A percentile compares a stretch with the other conserved stretches of the same genome.
Conservation (phyloP, 192 early-diverging fungal species). For the Rhizophagus prolifer region DNA sequence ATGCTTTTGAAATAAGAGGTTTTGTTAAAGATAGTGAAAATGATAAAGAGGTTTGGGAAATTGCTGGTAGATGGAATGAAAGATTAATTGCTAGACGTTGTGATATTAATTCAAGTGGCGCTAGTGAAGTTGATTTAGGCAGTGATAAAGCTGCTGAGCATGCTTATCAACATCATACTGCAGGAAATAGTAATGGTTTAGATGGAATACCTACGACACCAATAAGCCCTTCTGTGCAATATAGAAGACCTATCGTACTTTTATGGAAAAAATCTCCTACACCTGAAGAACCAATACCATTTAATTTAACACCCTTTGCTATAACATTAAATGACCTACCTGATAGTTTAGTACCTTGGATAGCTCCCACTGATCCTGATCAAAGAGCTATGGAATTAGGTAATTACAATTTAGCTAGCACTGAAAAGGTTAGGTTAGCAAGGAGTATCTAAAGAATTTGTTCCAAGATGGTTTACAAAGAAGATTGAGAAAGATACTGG, state of each 20-base stretch:
- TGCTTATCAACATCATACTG: conserved; percentile 21
- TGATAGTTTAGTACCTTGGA: conserved; percentile 48
- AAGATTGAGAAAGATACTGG: conserved; percentile 63
- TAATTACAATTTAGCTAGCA: conserved; percentile 73
- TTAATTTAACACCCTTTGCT: conserved; percentile 77
- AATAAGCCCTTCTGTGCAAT: conserved; percentile 24
- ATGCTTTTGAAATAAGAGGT: conserved; percentile 62
- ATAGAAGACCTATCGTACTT: conserved; percentile 48
- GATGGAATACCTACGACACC: conserved; percentile 21
- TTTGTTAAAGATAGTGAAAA: conserved; percentile 46
- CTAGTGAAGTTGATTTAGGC: conserved; percentile 41
- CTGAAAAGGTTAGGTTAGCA: conserved; percentile 67
- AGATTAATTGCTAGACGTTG: conserved; percentile 56
- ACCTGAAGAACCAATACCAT: conserved; percentile 54
- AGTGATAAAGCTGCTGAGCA: conserved; percentile 43
- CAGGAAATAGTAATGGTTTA: not conserved
- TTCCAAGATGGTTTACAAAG: conserved; percentile 79
- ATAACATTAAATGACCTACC: conserved; percentile 75
- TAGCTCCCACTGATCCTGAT: conserved; percentile 84
- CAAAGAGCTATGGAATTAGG: conserved; percentile 85
- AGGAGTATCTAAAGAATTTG: conserved; percentile 54
- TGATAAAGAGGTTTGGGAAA: conserved; percentile 57
- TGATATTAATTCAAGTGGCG: conserved; percentile 23
- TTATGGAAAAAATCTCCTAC: conserved; percentile 64
- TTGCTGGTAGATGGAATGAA: conserved; percentile 69